Conservation (phyloP, 2,329 filamentous ascomycete genomes). For the Penicillium sp. region DNA sequence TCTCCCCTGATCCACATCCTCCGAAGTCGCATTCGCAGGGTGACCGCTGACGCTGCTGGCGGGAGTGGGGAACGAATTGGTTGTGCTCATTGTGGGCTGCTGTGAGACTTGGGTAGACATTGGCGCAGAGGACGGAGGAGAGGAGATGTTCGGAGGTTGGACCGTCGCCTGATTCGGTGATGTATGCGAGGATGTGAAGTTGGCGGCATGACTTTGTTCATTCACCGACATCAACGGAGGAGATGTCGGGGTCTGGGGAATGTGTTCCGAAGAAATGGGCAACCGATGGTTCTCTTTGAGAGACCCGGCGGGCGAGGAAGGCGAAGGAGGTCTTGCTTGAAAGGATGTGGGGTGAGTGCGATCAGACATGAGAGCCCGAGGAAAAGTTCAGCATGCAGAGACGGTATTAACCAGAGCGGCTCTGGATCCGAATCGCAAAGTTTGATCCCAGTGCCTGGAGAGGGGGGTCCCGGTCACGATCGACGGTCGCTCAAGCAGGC, state of each 20-base stretch:
- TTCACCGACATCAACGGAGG: conserved; percentile 53
- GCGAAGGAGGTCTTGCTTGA: conserved; percentile 43
- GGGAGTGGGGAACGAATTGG: conserved; percentile 47
- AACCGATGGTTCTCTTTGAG: conserved; percentile 38
- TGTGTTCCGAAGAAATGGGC: conserved; percentile 33
- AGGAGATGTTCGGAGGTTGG: conserved; percentile 42
- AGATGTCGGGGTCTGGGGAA: conserved; percentile 43
- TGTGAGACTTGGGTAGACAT: conserved; percentile 47
- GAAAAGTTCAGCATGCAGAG: conserved; percentile 14
- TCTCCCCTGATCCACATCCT: conserved; percentile 37
- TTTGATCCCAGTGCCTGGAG: conserved; percentile 23
- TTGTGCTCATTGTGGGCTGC: conserved; percentile 41
- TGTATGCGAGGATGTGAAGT: conserved; percentile 46
- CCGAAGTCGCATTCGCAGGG: conserved; percentile 31
- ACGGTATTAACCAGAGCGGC: conserved; percentile 20
- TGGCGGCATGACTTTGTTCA: conserved; percentile 50
- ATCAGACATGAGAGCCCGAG: conserved; percentile 40
- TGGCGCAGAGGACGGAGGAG: conserved; percentile 43
- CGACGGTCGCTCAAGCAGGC: conserved; percentile 38
- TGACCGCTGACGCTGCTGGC: conserved; percentile 47
- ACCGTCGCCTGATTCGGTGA: conserved; percentile 47
- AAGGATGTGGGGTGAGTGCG: conserved; percentile 35
- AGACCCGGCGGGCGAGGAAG: conserved; percentile 43
- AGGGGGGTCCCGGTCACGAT: conserved; percentile 32
- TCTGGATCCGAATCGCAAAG: conserved; percentile 21